Conservation (phyloP, 306 rosid species). For the Glycine soja region DNA sequence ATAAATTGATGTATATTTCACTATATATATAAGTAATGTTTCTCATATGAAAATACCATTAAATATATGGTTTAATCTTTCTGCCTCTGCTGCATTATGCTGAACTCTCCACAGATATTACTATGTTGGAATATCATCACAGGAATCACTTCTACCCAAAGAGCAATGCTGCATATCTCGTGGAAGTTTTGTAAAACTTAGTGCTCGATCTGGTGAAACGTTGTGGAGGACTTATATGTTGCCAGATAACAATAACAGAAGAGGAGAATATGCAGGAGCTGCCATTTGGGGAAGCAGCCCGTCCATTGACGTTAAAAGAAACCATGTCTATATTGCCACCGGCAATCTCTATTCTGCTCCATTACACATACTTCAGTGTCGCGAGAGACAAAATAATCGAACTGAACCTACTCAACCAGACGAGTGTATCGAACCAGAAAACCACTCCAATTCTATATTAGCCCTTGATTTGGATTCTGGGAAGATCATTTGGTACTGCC, state of each 20-base stretch:
- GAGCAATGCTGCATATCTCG: slow-evolving; percentile 66
- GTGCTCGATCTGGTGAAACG: slow-evolving; percentile 47
- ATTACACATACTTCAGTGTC: slow-evolving; percentile 50
- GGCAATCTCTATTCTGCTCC: slow-evolving; percentile 42
- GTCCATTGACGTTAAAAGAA: slow-evolving; percentile 47
- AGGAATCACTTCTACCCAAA: slow-evolving; percentile 44
- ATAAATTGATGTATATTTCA: too few species aligned
- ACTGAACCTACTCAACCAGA: slow-evolving; percentile 52
- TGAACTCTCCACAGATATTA: slow-evolving; percentile 29
- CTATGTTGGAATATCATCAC: slow-evolving; percentile 48
- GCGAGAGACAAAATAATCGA: slow-evolving; percentile 54
- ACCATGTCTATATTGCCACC: too few species aligned
- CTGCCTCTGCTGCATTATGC: too few species aligned
- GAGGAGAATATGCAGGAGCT: slow-evolving; percentile 61
- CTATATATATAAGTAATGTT: too few species aligned
- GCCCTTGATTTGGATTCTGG: slow-evolving; percentile 67
- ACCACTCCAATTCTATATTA: slow-evolving; percentile 63
- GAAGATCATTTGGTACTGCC: not conserved
- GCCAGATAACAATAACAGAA: slow-evolving; percentile 28
- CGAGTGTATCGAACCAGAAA: slow-evolving; percentile 62
- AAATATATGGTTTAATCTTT: too few species aligned
- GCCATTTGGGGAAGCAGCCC: slow-evolving; percentile 85
- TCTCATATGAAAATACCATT: too few species aligned
- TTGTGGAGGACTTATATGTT: slow-evolving; percentile 68
- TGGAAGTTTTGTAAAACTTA: slow-evolving; percentile 58